These are phyloP conservation scores for Podila epigama DNA, from an alignment of 192 early-diverging fungal species.

Conservation along the genomic window DNA sequence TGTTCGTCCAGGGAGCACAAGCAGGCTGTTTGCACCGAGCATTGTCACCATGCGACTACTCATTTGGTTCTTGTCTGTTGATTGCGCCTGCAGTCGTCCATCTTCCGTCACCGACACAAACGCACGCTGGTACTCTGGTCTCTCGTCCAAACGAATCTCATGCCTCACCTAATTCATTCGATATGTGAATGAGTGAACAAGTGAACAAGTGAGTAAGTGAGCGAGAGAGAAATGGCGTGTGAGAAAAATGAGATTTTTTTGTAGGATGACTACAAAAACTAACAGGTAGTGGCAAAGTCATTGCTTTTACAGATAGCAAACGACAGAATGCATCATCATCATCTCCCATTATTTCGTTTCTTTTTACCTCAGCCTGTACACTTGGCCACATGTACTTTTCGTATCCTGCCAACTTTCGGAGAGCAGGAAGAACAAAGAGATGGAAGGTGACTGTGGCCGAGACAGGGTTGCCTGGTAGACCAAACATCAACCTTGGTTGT, in stretches of 20 bases:
- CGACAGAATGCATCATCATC: too few species aligned
- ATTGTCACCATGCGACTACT: constrained; percentile 83
- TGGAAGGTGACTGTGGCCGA: constrained; percentile 90
- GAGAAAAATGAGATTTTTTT: background rate
- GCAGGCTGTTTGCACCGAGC: constrained; percentile 78
- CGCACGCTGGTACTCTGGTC: constrained; percentile 76
- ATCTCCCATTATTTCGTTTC: too few species aligned
- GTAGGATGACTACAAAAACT: background rate
- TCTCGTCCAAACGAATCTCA: constrained; percentile 62
- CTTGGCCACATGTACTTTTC: constrained; percentile 53
- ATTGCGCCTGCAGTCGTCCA: constrained; percentile 52
- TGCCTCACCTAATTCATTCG: too few species aligned
- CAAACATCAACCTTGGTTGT: constrained; percentile 76
- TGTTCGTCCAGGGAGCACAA: constrained; percentile 70
- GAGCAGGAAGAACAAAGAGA: constrained; percentile 87
- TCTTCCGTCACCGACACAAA: constrained; percentile 42
- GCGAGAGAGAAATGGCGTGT: constrained; percentile 57
- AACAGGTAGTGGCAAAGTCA: background rate
- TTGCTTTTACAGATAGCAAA: too few species aligned
- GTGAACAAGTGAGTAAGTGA: too few species aligned
- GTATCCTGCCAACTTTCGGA: constrained; percentile 82
- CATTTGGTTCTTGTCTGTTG: constrained; percentile 77
- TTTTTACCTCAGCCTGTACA: constrained; percentile 68
- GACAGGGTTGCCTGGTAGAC: constrained; percentile 94
- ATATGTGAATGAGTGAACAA: too few species aligned